Percentiles rank a stretch among this genome's conserved stretches.
phyloP scores from a whole-genome alignment of 805 yeast species.

The Saturnispora mendoncae region DNA sequence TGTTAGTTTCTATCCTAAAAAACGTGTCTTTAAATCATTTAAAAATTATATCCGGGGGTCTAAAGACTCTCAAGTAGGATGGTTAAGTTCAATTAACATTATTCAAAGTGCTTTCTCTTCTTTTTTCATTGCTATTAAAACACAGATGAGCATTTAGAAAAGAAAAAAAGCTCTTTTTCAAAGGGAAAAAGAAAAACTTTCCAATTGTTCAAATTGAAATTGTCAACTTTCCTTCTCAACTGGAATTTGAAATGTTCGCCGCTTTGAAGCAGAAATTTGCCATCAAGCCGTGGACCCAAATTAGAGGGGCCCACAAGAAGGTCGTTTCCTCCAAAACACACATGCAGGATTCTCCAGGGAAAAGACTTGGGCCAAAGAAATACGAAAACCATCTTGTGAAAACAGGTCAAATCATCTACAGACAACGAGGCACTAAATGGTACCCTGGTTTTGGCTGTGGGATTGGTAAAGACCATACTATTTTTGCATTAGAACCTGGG shows the following conservation, averaged over 20 bases:
- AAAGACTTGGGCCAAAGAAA: slow-evolving; percentile 84
- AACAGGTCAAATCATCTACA: slow-evolving; percentile 79
- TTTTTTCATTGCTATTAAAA: too few relatives aligned
- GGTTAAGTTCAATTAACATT: too few relatives aligned
- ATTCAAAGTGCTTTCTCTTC: too few relatives aligned
- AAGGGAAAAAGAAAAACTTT: too few relatives aligned
- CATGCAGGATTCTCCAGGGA: slow-evolving; percentile 91
- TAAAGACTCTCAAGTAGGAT: too few relatives aligned
- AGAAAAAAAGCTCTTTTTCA: too few relatives aligned
- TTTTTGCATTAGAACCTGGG: slow-evolving; percentile 88
- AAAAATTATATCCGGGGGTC: too few relatives aligned
- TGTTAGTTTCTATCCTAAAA: too few relatives aligned
- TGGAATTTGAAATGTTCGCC: neutral
- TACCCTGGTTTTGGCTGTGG: slow-evolving; percentile 90
- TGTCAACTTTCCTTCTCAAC: too few relatives aligned
- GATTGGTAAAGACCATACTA: slow-evolving; percentile 90
- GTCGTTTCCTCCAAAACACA: slow-evolving; percentile 94
- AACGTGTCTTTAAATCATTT: too few relatives aligned
- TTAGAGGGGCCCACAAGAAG: slow-evolving; percentile 87
- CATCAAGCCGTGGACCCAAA: slow-evolving; percentile 26
- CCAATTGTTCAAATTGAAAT: too few relatives aligned
- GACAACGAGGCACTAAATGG: slow-evolving; percentile 92
- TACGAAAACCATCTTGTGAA: slow-evolving; percentile 69
- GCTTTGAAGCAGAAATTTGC: neutral
- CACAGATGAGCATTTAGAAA: too few relatives aligned